Conservation (phyloP, 352 stramenopile genomes). For the Phytophthora macrochlamydospora region DNA sequence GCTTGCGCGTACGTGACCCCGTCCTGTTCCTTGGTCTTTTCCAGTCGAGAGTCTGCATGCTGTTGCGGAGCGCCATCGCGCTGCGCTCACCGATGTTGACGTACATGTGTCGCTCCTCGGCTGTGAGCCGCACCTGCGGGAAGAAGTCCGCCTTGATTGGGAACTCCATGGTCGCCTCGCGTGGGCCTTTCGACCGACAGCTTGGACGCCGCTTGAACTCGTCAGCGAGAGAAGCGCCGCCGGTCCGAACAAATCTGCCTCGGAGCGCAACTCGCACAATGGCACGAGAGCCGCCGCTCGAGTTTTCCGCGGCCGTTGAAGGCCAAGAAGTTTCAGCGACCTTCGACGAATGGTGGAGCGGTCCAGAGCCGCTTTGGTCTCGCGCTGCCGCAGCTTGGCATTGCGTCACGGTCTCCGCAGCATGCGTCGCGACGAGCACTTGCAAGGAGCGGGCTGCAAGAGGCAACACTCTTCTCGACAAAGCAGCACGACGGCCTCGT, state of each 20-base stretch:
- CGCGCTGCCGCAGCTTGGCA: neutral
- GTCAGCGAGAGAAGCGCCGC: no score
- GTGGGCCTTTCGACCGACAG: no score
- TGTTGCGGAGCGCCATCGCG: slow-evolving; percentile 44
- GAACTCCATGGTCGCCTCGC: slow-evolving; percentile 55
- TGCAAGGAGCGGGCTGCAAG: no score
- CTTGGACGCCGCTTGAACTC: no score
- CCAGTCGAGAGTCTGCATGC: slow-evolving; percentile 61
- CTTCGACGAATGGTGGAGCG: slow-evolving; percentile 30
- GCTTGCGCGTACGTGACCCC: slow-evolving; percentile 69
- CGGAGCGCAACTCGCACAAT: slow-evolving; percentile 34
- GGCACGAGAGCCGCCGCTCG: neutral
- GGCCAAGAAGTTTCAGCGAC: slow-evolving; percentile 20
- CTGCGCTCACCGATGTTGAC: slow-evolving; percentile 44
- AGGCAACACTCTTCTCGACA: no score
- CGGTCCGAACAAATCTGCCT: neutral
- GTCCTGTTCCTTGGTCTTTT: slow-evolving; percentile 59
- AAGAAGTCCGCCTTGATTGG: slow-evolving; percentile 78
- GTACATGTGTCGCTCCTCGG: slow-evolving; percentile 55
- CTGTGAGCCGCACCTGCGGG: slow-evolving; percentile 52
- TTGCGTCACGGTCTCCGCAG: neutral
- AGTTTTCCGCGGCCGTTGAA: neutral
- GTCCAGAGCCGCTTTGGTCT: neutral
- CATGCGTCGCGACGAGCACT: no score
- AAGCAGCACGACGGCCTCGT: no score